These are phyloP conservation scores for Fraxinus americana DNA, from an alignment of 257 asterid genomes.

Conservation along the genomic window DNA sequence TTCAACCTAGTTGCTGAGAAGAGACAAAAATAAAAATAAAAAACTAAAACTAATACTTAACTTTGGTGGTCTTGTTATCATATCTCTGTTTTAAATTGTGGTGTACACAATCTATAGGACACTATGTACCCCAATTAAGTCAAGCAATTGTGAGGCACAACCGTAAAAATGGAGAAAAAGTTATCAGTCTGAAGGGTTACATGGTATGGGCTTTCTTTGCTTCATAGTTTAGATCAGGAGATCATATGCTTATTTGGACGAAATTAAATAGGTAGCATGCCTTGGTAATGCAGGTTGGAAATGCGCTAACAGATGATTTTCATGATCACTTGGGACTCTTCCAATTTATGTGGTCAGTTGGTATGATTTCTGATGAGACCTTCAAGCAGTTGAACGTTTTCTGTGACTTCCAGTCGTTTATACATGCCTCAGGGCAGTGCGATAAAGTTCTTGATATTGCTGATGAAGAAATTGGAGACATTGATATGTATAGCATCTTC, in stretches of 20 bases:
- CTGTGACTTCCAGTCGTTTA: slow-evolving; percentile 63
- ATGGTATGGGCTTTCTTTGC: slow-evolving; percentile 55
- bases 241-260: slow-evolving; percentile 16
- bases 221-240: slow-evolving; percentile 8
- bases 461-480: slow-evolving; percentile 71
- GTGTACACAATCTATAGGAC: slow-evolving; percentile 52
- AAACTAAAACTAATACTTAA: background rate
- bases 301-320: slow-evolving; percentile 84
- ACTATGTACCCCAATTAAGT: slow-evolving; percentile 94
- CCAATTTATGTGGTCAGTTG: slow-evolving; percentile 84
- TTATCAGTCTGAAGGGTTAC: slow-evolving; percentile 85
- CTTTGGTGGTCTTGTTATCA: background rate
- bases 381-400: slow-evolving; percentile 63
- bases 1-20: background rate
- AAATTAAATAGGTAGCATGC: slow-evolving; percentile 8
- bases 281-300: slow-evolving; percentile 73
- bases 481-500: slow-evolving; percentile 85
- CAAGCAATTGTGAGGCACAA: slow-evolving; percentile 82
- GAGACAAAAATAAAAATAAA: background rate
- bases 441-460: slow-evolving; percentile 55
- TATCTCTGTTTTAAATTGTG: background rate
- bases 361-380: slow-evolving; percentile 93
- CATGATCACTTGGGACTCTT: slow-evolving; percentile 82
- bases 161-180: slow-evolving; percentile 38
- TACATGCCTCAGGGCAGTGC: slow-evolving; percentile 51